Evolutionary conservation across 495 filamentous ascomycete genomes (phyloP).

Genomic region (Thermothielavioides terrestris): DNA sequence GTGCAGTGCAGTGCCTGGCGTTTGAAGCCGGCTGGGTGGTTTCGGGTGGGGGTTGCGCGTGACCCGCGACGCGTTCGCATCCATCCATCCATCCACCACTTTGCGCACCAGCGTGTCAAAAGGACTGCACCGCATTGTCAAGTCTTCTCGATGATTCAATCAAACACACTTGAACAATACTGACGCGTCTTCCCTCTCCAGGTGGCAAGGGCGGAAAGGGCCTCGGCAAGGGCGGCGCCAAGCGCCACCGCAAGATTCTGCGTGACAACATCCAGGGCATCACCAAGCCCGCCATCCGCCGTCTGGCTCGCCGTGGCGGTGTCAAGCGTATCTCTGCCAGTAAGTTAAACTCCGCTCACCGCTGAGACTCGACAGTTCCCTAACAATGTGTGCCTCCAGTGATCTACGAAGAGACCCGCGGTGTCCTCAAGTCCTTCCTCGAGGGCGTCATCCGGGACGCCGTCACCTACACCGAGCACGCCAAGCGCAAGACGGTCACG

Average conservation of each 20-base stretch:
- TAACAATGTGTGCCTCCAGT: conserved; percentile 39
- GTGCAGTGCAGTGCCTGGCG: conserved; percentile 6
- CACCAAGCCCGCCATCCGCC: conserved; percentile 99
- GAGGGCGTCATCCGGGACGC: conserved; percentile 99
- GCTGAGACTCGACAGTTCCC: neutral
- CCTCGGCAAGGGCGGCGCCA: conserved; percentile 79
- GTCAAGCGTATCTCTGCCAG: conserved; percentile 99
- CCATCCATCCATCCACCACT: neutral
- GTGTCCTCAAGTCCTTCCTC: conserved; percentile 99
- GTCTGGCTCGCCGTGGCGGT: conserved; percentile 99
- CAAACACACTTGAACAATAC: conserved; percentile 5
- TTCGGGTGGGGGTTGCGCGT: conserved; percentile 4
- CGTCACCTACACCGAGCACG: conserved; percentile 96
- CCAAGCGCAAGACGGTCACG: conserved; percentile 96
- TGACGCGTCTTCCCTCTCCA: conserved; percentile 30
- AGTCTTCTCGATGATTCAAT: conserved; percentile 19
- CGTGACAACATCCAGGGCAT: conserved; percentile 99
- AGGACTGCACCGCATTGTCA: neutral
- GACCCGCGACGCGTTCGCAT: conserved; percentile 20
- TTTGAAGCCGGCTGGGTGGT: conserved; percentile 5
- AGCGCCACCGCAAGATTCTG: conserved; percentile 98
- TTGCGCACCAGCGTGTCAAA: neutral
- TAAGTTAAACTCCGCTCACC: conserved; percentile 38
- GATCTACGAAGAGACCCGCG: conserved; percentile 99
- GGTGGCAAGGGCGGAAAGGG: conserved; percentile 82